Base-by-base conservation (phyloP, 768 basidiomycete genomes). In the Rhizopogon rudus region DNA sequence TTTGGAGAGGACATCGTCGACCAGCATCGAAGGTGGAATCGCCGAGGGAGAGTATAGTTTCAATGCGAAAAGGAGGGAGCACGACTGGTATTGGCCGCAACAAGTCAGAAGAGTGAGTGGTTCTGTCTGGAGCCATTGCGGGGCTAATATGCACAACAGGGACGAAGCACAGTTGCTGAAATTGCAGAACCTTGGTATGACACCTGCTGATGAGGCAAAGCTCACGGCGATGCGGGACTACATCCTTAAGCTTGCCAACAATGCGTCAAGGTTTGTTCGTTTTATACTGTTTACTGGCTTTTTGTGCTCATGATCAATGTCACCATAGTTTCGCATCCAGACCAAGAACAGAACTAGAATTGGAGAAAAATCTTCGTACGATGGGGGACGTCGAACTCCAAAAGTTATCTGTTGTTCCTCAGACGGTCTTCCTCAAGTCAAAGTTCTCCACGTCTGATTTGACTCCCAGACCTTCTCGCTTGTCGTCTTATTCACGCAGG, bases 171-270 rank as follows among this genome's bases (percentile, higher is more conserved):
- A 96, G 52, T 69, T 94, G 17, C 72, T 75, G 43, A 93, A 89
- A 69, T 69, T 98, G 41, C 90, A 91, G 60, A 88, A 93, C 64
- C 71, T 98, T 14, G 96, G 95, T 2, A 93, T 97, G 88, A 86
- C 83, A 1, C 57, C 78, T 2, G 74, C 75, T 25, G 95, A 96
- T 63, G 94, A 98, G 67, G 79, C 73, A 53, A 98, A 98, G 67
- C 74, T 99, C 20, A 73, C 84, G n/a, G 84, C 91, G 0, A 84
- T 99, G 84, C 77, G 88, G 20, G 93, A 96, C 58, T 93, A 96
- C 65, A 86, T 92, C 43, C 68, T 89, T 50, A 94, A 93, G 65
- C 77, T 95, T 7, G 90, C 93, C 0, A 83, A 85, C 57, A 84
- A 87, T 2, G 83, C 83, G 0, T 82, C 87, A 40, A 93, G 88